phyloP scores from a whole-genome alignment of 2,329 filamentous ascomycete genomes.

The Cladosporium oxysporum region DNA sequence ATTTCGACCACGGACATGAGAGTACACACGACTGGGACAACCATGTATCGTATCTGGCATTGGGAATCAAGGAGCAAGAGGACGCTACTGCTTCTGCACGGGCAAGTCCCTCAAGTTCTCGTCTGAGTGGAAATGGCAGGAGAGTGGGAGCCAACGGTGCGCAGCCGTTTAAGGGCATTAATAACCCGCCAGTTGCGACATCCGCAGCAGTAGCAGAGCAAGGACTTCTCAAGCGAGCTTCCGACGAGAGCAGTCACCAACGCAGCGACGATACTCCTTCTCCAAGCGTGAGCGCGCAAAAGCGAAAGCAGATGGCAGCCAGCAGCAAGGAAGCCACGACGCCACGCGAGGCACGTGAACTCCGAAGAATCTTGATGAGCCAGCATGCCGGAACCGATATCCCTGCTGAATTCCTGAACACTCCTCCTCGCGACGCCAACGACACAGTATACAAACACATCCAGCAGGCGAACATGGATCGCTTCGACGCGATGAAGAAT shows the following conservation, averaged over 20 bases:
- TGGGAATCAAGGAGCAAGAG: background rate
- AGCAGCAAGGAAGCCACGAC: background rate
- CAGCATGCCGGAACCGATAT: conserved; percentile 17
- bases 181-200: conserved; percentile 9
- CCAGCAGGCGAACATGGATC: conserved; percentile 19
- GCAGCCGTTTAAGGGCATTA: conserved; percentile 6
- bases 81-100: background rate
- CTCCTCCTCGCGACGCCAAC: conserved; percentile 16
- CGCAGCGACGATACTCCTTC: conserved; percentile 13
- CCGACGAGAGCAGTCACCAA: conserved; percentile 10
- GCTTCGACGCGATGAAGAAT: conserved; percentile 18
- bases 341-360: conserved; percentile 6
- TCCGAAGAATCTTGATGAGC: conserved; percentile 1
- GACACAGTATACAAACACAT: conserved; percentile 22
- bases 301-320: background rate
- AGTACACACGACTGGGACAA: background rate
- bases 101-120: background rate
- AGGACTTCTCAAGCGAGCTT: conserved; percentile 14
- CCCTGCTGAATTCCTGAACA: conserved; percentile 16
- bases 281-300: conserved; percentile 7
- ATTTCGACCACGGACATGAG: background rate
- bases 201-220: conserved; percentile 4
- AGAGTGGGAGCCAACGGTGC: conserved; percentile 8
- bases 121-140: conserved; percentile 12
- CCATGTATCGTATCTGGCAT: conserved; percentile 10